Conservation (phyloP, 208 protist species). For the Wallacemonas collosoma region DNA sequence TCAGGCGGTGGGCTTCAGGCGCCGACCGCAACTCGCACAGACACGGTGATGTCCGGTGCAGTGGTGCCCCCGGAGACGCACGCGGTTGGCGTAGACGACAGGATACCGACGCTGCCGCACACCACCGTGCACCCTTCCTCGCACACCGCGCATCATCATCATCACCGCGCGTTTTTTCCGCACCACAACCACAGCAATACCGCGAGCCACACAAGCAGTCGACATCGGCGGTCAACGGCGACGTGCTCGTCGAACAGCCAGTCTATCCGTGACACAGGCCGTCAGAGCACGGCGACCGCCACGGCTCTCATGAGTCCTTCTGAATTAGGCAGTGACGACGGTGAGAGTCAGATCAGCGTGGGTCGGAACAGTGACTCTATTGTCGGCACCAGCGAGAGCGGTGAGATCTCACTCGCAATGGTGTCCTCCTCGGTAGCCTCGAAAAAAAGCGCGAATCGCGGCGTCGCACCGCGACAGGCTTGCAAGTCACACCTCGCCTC, state of each 20-base stretch:
- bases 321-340: conserved; percentile 14
- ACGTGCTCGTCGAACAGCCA: background rate
- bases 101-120: no score
- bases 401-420: background rate
- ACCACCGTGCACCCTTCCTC: no score
- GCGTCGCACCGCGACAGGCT: background rate
- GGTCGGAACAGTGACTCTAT: conserved; percentile 27
- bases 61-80: no score
- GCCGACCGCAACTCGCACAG: no score
- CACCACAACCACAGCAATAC: background rate
- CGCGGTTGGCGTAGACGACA: no score
- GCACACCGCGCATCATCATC: no score
- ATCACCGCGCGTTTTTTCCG: background rate
- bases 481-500: background rate
- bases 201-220: conserved; percentile 9
- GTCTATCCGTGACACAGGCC: background rate
- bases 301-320: background rate
- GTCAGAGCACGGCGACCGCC: background rate
- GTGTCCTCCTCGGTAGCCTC: background rate
- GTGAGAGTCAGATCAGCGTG: conserved; percentile 25
- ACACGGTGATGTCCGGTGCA: no score
- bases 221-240: background rate
- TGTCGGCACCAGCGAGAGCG: conserved; percentile 17
- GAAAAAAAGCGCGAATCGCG: background rate
- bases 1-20: no score